Evolutionary conservation across 441 rosid species (phyloP).

Genomic region (Pelargonium fulgidum): DNA sequence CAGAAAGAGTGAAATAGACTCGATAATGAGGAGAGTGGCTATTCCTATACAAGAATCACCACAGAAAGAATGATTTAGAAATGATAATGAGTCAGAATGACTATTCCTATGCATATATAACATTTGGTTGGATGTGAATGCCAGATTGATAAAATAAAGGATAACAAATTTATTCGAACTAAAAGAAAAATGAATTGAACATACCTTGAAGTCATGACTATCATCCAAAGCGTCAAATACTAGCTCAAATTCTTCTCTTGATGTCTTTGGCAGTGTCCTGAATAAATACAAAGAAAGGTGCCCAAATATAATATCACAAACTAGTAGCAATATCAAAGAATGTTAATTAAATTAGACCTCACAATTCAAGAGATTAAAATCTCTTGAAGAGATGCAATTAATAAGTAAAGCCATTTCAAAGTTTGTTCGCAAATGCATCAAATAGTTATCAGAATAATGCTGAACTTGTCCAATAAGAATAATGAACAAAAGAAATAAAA

Average conservation of each 20-base stretch:
- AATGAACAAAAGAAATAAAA: not conserved
- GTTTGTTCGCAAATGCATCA: not conserved
- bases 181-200: constrained; percentile 15
- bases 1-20: not conserved
- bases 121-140: not conserved
- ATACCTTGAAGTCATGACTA: constrained; percentile 84
- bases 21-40: not conserved
- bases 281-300: constrained; percentile 18
- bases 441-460: not conserved
- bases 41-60: not conserved
- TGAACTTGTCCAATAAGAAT: not conserved
- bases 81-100: not conserved
- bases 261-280: constrained; percentile 85
- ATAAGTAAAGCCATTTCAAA: not conserved
- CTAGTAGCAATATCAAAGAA: constrained; percentile 1
- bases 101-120: not conserved
- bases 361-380: not conserved
- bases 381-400: not conserved
- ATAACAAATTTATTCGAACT: constrained; percentile 6
- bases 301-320: constrained; percentile 16
- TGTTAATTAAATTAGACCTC: constrained; percentile 4
- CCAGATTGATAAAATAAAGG: not conserved
- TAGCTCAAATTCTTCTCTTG: constrained; percentile 73
- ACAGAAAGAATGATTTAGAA: not conserved
- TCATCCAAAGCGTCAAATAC: constrained; percentile 94